A percentile compares a stretch with the other conserved stretches of the same genome.
These are phyloP conservation scores for Actinomortierella ambigua DNA, from an alignment of 371 early-diverging fungal genomes.

Conservation along the genomic window DNA sequence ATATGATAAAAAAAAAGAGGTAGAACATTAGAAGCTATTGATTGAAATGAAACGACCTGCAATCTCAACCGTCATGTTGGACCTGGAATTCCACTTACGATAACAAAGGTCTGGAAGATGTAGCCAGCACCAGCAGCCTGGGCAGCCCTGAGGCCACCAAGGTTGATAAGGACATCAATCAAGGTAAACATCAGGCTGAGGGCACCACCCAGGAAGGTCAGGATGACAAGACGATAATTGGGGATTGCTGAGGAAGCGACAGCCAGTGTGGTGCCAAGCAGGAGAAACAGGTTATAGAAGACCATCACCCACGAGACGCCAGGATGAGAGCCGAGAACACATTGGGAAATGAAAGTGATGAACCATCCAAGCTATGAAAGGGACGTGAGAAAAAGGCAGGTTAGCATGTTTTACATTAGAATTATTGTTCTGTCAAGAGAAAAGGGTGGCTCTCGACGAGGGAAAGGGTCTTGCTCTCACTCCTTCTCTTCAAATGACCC, in stretches of 20 bases:
- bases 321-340: slow-evolving; percentile 51
- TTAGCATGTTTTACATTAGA: too few relatives aligned
- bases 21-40: slow-evolving; percentile 10
- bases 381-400: not conserved
- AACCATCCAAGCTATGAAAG: slow-evolving; percentile 64
- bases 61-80: too few relatives aligned
- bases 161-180: slow-evolving; percentile 48
- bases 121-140: slow-evolving; percentile 62
- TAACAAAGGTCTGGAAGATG: slow-evolving; percentile 63
- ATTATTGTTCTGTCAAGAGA: too few relatives aligned
- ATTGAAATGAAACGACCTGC: too few relatives aligned
- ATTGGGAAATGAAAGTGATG: slow-evolving; percentile 67
- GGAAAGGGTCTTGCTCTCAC: too few relatives aligned
- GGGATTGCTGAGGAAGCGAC: slow-evolving; percentile 49
- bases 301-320: slow-evolving; percentile 62
- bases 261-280: slow-evolving; percentile 49
- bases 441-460: too few relatives aligned
- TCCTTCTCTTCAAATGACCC: too few relatives aligned
- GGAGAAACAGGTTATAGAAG: slow-evolving; percentile 59
- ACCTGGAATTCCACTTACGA: slow-evolving; percentile 52
- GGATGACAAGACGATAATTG: slow-evolving; percentile 49
- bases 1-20: slow-evolving; percentile 2
- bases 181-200: slow-evolving; percentile 58
- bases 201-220: slow-evolving; percentile 53
- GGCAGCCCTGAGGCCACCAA: slow-evolving; percentile 17